These are phyloP conservation scores for Phaffomyces antillensis DNA, from an alignment of 805 yeast genomes.

Conservation along the genomic window DNA sequence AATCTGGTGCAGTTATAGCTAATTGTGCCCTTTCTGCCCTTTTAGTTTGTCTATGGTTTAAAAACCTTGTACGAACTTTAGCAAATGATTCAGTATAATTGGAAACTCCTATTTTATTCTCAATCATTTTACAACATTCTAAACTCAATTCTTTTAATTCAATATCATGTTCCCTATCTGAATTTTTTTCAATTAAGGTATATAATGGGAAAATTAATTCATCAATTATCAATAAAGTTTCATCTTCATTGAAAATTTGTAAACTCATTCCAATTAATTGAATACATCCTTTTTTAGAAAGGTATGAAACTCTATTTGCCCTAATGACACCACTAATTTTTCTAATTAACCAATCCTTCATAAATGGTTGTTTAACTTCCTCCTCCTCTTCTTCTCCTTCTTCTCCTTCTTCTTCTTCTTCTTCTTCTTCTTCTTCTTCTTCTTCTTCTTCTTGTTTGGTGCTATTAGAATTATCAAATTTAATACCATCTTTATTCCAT, in stretches of 20 bases:
- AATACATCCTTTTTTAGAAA: slow-evolving; percentile 59
- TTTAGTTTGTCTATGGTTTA: slow-evolving; percentile 65
- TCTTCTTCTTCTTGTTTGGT: slow-evolving; percentile 23
- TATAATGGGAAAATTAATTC: slow-evolving; percentile 49
- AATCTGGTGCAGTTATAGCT: slow-evolving; percentile 72
- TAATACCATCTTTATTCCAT: slow-evolving; percentile 47
- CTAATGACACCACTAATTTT: slow-evolving; percentile 58
- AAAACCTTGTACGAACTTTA: slow-evolving; percentile 54
- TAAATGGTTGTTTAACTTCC: slow-evolving; percentile 16
- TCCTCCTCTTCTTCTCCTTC: slow-evolving; percentile 6
- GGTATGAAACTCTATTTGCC: slow-evolving; percentile 52
- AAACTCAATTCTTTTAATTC: slow-evolving; percentile 47
- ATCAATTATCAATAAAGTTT: slow-evolving; percentile 37
- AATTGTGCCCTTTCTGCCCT: slow-evolving; percentile 67
- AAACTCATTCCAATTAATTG: slow-evolving; percentile 62
- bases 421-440: slow-evolving; percentile 19
- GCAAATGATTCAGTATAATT: slow-evolving; percentile 57
- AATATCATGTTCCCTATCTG: slow-evolving; percentile 28
- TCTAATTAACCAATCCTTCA: slow-evolving; percentile 55
- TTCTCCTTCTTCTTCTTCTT: background rate
- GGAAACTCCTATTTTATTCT: slow-evolving; percentile 62
- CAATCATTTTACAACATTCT: slow-evolving; percentile 65
- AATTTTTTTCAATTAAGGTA: slow-evolving; percentile 37
- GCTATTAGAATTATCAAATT: slow-evolving; percentile 14
- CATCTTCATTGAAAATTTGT: slow-evolving; percentile 39